Evolutionary conservation across 805 yeast genomes (phyloP), one percentile per base, ranked within the genome.

Genomic region (Schizosaccharomyces osmophilus): DNA sequence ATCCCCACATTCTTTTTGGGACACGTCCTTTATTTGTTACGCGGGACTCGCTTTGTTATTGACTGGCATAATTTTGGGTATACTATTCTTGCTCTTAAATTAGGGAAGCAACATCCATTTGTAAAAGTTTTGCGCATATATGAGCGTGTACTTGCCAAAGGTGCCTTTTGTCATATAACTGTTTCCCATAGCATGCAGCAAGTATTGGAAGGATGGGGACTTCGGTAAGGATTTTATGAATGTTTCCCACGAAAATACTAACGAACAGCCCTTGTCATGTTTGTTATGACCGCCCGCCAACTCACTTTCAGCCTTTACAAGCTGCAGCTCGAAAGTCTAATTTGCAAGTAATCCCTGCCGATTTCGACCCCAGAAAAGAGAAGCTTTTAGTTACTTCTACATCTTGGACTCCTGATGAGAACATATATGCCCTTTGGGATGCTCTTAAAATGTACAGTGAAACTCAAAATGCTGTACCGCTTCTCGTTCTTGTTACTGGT

Each of bases 1-100:
- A 76, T 93, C 59, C 99, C 99, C 0, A 74, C 87, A 2, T 71
- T 93, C 17, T 78, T 85, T 0, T 73, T 89, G 1, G 76, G 81
- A 0, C 77, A 84, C 1, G 26, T 82, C 0, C 79, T 62, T 70
- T 73, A 57, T 43, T 79, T 19, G 71, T 75, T 63, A 55, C 77
- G 79, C 13, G 76, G 81, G 1, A 75, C 89, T 4, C 77, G 78
- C 67, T 71, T 90, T 29, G 77, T 93, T 24, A 79, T 93, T 59
- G 99, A 93, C 72, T 93, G 98, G 98, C 99, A 93, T 71, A 93
- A 93, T 71, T 75, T 93, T 66, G 95, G 94, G 51, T 90, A 80
- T 70, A 79, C 95, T 1, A 86, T 93, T 32, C 72, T 93, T 62
- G 82, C 84, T 61, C 69, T 90, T 68, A 81, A 81, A 66, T 80